phyloP scores from a whole-genome alignment of 805 yeast species.

The Ogataea corticis region DNA sequence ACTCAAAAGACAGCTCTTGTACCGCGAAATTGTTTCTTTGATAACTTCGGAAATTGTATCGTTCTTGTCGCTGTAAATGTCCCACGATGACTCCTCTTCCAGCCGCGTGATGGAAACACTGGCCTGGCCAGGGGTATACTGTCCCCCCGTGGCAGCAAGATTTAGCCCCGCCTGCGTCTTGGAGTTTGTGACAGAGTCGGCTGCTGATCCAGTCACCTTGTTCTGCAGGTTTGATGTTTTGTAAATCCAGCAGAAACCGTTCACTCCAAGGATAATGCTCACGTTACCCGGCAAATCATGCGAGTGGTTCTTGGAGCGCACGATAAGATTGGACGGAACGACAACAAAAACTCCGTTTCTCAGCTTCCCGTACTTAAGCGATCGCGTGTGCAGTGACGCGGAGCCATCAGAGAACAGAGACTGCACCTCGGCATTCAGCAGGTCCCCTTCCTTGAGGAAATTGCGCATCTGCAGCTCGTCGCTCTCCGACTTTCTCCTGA shows the following conservation, averaged over 20 bases:
- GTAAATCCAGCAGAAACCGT: slow-evolving; percentile 91
- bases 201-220: slow-evolving; percentile 7
- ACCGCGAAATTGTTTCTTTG: slow-evolving; percentile 77
- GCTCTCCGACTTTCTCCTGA: slow-evolving; percentile 89
- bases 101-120: slow-evolving; percentile 76
- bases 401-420: slow-evolving; percentile 85
- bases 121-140: slow-evolving; percentile 57
- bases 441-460: slow-evolving; percentile 92
- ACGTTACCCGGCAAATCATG: slow-evolving; percentile 93
- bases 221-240: slow-evolving; percentile 49
- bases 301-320: slow-evolving; percentile 85
- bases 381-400: slow-evolving; percentile 92
- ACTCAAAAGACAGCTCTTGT: slow-evolving; percentile 80
- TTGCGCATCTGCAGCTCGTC: slow-evolving; percentile 97
- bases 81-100: slow-evolving; percentile 89
- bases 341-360: slow-evolving; percentile 83
- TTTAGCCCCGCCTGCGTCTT: slow-evolving; percentile 42
- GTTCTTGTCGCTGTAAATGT: slow-evolving; percentile 88
- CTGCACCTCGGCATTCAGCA: slow-evolving; percentile 95
- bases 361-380: slow-evolving; percentile 91
- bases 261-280: slow-evolving; percentile 86
- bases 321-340: slow-evolving; percentile 80
- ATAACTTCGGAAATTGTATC: slow-evolving; percentile 64
- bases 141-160: slow-evolving; percentile 24
- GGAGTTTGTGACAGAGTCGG: slow-evolving; percentile 24